A percentile compares a stretch with the other conserved stretches of the same genome.
Evolutionary conservation across 2,329 filamentous ascomycete genomes (phyloP).

Genomic region (Cercospora sp.): DNA sequence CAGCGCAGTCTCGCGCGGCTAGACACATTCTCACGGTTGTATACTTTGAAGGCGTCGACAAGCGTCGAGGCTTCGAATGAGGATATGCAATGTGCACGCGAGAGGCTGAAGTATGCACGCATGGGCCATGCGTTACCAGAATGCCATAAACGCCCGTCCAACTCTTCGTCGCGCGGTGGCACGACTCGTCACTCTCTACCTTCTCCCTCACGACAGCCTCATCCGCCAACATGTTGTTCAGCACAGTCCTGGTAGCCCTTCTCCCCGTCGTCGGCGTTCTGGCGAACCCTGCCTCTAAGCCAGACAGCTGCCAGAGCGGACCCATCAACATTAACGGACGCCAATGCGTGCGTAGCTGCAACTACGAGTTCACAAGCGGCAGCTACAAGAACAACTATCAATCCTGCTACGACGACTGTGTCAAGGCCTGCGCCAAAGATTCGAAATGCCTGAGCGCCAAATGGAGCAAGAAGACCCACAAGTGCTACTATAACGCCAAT

Average conservation of each 20-base stretch:
- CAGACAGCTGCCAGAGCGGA: not conserved
- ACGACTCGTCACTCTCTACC: not conserved
- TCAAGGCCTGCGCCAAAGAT: slow-evolving; percentile 1
- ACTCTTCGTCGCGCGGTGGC: not conserved
- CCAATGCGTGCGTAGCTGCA: not conserved
- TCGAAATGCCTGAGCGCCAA: not conserved
- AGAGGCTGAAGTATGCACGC: not conserved
- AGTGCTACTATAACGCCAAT: not conserved
- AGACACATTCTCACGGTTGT: not conserved
- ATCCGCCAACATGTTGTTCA: not conserved
- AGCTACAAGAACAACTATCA: slow-evolving; percentile 5
- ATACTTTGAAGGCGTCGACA: not conserved
- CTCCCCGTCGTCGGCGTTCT: not conserved
- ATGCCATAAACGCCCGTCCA: not conserved
- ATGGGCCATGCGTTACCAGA: not conserved
- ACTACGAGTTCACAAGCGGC: slow-evolving; percentile 9
- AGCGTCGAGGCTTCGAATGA: not conserved
- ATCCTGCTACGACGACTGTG: slow-evolving; percentile 4
- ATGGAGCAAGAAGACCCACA: not conserved
- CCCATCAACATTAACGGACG: not conserved
- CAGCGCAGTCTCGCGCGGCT: not conserved
- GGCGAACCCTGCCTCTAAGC: not conserved
- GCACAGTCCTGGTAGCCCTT: not conserved
- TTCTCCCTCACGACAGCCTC: not conserved
- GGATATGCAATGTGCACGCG: not conserved